Percentiles rank a stretch among this genome's conserved stretches.
phyloP scores from a whole-genome alignment of 305 asterid species.

The Fraxinus albicans region DNA sequence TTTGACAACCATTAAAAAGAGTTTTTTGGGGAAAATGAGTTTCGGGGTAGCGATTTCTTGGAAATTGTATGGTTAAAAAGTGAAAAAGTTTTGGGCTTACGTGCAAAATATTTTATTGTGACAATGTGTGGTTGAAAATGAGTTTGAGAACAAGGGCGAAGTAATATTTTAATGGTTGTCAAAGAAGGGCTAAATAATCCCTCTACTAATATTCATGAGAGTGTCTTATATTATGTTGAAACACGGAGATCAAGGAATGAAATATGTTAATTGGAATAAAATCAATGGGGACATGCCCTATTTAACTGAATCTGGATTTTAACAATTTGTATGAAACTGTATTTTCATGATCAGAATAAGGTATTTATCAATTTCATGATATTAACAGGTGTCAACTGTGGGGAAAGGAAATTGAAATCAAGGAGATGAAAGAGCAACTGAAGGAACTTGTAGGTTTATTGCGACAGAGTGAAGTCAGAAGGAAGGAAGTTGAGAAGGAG shows the following conservation, averaged over 20 bases:
- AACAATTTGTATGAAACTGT: background rate
- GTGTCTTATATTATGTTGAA: background rate
- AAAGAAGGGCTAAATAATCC: background rate
- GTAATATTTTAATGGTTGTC: background rate
- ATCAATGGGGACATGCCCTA: background rate
- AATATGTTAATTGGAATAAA: background rate
- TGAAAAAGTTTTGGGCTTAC: background rate
- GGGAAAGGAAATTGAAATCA: slow-evolving; percentile 84
- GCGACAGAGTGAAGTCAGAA: slow-evolving; percentile 82
- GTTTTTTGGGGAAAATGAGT: background rate
- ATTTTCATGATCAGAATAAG: background rate
- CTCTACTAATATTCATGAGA: background rate
- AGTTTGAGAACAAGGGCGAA: background rate
- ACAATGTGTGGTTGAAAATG: background rate
- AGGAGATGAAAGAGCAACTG: slow-evolving; percentile 94
- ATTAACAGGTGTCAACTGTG: slow-evolving; percentile 77
- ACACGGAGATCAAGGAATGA: background rate
- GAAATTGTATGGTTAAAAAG: background rate
- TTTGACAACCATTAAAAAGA: background rate
- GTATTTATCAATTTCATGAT: slow-evolving; percentile 16
- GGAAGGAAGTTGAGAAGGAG: slow-evolving; percentile 87
- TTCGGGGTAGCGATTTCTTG: background rate
- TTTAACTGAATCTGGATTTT: background rate
- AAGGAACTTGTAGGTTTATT: slow-evolving; percentile 83
- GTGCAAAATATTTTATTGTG: background rate